These are phyloP conservation scores for Psilocybe azurescens DNA, from an alignment of 768 basidiomycete species.

Conservation along the genomic window DNA sequence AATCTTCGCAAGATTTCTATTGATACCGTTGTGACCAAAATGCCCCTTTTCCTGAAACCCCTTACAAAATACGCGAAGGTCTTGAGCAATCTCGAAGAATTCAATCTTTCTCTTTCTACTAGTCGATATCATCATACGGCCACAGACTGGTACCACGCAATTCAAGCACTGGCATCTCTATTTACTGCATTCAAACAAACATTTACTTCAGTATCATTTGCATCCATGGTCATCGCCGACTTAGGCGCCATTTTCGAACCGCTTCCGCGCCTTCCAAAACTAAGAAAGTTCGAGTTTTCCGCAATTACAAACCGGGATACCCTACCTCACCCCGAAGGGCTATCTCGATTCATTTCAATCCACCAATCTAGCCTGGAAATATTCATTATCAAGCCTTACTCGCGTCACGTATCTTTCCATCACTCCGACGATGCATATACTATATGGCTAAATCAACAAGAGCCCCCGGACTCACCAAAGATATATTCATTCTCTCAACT, in stretches of 20 bases:
- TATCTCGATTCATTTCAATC: conserved; percentile 17
- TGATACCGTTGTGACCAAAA: conserved; percentile 28
- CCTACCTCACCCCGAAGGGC: conserved; percentile 6
- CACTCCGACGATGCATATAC: conserved; percentile 18
- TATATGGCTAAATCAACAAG: conserved; percentile 12
- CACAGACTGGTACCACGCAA: conserved; percentile 10
- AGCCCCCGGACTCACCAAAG: background rate
- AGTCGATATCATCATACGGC: conserved; percentile 5
- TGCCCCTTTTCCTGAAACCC: conserved; percentile 23
- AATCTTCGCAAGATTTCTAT: conserved; percentile 25
- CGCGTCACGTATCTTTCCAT: conserved; percentile 9
- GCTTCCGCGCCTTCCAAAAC: conserved; percentile 18
- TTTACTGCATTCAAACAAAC: conserved; percentile 12
- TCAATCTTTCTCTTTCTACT: conserved; percentile 17
- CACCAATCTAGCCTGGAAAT: conserved; percentile 13
- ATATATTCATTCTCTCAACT: conserved; percentile 13
- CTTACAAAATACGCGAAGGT: conserved; percentile 7
- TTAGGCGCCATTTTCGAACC: conserved; percentile 12
- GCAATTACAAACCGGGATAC: conserved; percentile 13
- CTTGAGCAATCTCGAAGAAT: conserved; percentile 19
- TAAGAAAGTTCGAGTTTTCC: conserved; percentile 17
- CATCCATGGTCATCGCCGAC: conserved; percentile 14
- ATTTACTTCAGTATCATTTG: conserved; percentile 16
- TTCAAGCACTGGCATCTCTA: conserved; percentile 8
- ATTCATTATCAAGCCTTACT: conserved; percentile 15